These are phyloP conservation scores for Lecanosticta acicola DNA, from an alignment of 2,329 filamentous ascomycete genomes.

Conservation along the genomic window DNA sequence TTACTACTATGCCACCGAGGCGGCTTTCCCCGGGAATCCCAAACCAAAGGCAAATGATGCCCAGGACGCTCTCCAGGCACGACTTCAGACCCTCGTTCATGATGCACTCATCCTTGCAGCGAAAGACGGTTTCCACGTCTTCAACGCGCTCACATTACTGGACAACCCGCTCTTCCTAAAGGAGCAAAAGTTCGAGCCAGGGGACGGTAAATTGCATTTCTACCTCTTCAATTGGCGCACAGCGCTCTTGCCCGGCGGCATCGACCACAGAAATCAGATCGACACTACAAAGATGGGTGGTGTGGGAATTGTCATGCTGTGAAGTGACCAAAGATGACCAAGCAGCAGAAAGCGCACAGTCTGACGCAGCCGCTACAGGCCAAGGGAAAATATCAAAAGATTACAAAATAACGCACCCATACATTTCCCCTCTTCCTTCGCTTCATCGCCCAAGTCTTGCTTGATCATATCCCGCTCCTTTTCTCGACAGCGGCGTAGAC, in stretches of 20 bases:
- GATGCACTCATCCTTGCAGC: constrained; percentile 88
- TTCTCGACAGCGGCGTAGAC: constrained; percentile 18
- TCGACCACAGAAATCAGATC: constrained; percentile 70
- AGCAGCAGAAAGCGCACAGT: too few relatives aligned
- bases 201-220: constrained; percentile 92
- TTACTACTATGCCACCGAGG: constrained; percentile 91
- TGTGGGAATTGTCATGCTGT: constrained; percentile 82
- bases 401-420: too few relatives aligned
- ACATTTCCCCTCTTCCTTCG: not conserved
- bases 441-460: constrained; percentile 4
- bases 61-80: constrained; percentile 61
- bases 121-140: constrained; percentile 80
- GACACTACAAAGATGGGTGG: constrained; percentile 77
- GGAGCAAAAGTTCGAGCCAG: constrained; percentile 88
- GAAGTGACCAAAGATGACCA: too few relatives aligned
- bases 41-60: constrained; percentile 45
- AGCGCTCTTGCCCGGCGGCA: constrained; percentile 75
- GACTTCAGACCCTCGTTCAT: constrained; percentile 72
- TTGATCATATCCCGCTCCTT: constrained; percentile 12
- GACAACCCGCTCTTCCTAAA: constrained; percentile 93
- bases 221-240: constrained; percentile 97
- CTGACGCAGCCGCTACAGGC: too few relatives aligned
- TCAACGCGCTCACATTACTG: constrained; percentile 89
- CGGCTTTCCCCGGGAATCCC: constrained; percentile 51
- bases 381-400: too few relatives aligned